Evolutionary conservation across 2,329 filamentous ascomycete genomes (phyloP), one percentile per base, ranked within the genome.

Genomic region (Epichloe amarillans): DNA sequence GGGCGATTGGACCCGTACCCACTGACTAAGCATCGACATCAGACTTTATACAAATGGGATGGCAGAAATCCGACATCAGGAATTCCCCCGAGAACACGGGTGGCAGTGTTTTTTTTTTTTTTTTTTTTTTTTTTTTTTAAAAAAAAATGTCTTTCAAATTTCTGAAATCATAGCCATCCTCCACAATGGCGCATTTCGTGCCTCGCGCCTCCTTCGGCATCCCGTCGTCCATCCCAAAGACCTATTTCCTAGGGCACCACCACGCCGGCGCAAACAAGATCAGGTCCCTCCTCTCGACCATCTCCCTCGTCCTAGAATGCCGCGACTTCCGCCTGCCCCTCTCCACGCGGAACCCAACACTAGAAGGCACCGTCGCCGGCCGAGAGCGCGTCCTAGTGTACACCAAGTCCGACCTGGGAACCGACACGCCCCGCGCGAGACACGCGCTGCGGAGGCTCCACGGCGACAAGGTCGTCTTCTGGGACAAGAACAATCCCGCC

Each of bases 221-320:
- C 42, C 84, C 91, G 50, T 62, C 72, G 42, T 85, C 83, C 49
- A 83, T 97, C 54, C 84, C 86, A 39, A 83, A 88, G 57, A 93
- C 91, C 53, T 98, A 97, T 71, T 98, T 88, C 71, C 77, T 97
- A 45, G 93, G 93, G 55, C 93, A 98, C 70, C 93, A 98, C 73
- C 80, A 81, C 54, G 78, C 86, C 10, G 93, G 87, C 15, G 74
- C 95, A 35, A 73, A 77, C 46, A 84, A 86, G 64, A 95, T 97
- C 84, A 86, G 87, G 64, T 79, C 79, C 39, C 76, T 86, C 63
- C 77, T 98, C 46, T 81, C 83, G 30, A 82, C 81, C 55, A 86
- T 96, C 60, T 86, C 90, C 61, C 81, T 97, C 42, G 81, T 98
- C 50, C 80, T 98, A 62, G 93, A 98, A 72, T 96, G 90, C 66